These are phyloP conservation scores for Phytophthora pinifolia DNA, from an alignment of 352 stramenopile genomes.

Conservation along the genomic window DNA sequence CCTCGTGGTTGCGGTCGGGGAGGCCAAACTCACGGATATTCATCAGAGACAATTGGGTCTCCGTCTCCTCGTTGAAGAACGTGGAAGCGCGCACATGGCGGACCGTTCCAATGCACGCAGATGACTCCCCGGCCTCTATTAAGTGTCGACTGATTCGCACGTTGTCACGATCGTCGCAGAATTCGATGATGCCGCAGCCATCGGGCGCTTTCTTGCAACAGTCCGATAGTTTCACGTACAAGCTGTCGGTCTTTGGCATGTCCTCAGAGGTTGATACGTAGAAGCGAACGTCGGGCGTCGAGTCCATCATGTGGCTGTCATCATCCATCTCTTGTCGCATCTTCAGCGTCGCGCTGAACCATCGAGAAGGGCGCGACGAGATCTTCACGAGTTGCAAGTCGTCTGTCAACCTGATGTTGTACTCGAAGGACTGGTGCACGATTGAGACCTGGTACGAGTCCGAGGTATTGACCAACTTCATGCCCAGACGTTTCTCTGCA, in stretches of 20 bases:
- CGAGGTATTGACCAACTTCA: conserved; percentile 35
- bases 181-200: conserved; percentile 60
- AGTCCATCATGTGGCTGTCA: conserved; percentile 58
- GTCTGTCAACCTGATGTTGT: conserved; percentile 56
- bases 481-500: conserved; percentile 36
- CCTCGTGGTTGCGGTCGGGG: conserved; percentile 37
- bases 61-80: conserved; percentile 38
- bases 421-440: conserved; percentile 59
- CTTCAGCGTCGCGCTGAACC: conserved; percentile 81
- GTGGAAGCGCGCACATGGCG: conserved; percentile 51
- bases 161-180: conserved; percentile 39
- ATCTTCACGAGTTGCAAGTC: conserved; percentile 63
- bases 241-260: conserved; percentile 43
- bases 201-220: conserved; percentile 37
- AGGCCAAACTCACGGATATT: conserved; percentile 57
- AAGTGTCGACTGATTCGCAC: conserved; percentile 60
- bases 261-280: conserved; percentile 77
- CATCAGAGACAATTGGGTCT: conserved; percentile 51
- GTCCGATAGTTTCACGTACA: conserved; percentile 38
- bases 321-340: conserved; percentile 80
- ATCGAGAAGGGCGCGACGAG: conserved; percentile 60
- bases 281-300: conserved; percentile 69
- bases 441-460: conserved; percentile 72
- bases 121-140: conserved; percentile 39
- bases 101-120: conserved; percentile 52